phyloP scores from a whole-genome alignment of 371 early-diverging fungal species.

The Lichtheimia corymbifera region DNA sequence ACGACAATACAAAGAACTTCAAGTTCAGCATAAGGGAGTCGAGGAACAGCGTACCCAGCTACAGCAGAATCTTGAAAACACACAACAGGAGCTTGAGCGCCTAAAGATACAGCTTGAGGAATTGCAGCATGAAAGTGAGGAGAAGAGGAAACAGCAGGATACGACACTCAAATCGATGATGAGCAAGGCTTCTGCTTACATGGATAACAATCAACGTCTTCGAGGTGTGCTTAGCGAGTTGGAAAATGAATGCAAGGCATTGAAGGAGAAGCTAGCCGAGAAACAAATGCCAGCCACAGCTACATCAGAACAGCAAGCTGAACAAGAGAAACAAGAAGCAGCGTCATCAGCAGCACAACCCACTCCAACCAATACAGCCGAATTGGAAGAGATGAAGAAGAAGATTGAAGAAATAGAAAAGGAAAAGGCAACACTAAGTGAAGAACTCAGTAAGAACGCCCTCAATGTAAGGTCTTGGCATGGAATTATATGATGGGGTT shows the following conservation, averaged over 20 bases:
- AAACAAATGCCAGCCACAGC: neutral
- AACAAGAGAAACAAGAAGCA: neutral
- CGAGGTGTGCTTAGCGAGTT: no score
- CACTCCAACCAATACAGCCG: neutral
- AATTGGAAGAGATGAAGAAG: conserved; percentile 1
- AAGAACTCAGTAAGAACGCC: neutral
- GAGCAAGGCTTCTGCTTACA: no score
- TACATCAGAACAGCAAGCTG: neutral
- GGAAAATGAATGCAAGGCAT: neutral
- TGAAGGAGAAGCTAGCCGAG: neutral
- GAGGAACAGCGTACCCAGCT: no score
- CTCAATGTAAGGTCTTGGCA: neutral
- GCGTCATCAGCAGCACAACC: neutral
- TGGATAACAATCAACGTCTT: no score
- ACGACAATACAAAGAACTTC: no score
- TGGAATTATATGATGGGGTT: no score
- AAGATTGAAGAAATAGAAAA: neutral
- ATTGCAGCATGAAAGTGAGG: neutral
- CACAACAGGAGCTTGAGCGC: neutral
- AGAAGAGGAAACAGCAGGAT: neutral
- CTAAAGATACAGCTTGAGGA: neutral
- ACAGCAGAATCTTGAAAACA: neutral
- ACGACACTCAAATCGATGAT: no score
- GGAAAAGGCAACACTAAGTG: neutral
- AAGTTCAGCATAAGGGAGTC: no score